phyloP scores from a whole-genome alignment of 306 rosid genomes.

The Benincasa hispida region DNA sequence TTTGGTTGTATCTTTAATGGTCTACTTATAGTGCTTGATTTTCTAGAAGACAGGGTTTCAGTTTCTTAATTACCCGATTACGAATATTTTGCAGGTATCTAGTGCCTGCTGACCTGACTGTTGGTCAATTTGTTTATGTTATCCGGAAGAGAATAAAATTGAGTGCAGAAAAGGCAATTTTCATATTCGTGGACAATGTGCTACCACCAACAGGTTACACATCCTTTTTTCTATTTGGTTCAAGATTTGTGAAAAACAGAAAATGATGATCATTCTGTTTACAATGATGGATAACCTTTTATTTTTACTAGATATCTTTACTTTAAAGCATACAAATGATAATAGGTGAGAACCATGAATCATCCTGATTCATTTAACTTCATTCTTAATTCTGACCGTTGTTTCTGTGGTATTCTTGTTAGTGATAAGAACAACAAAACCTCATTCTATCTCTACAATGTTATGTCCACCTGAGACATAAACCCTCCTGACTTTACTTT shows the following conservation, averaged over 20 bases:
- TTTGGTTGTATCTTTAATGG: background rate
- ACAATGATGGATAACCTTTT: background rate
- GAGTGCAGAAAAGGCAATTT: slow-evolving; percentile 41
- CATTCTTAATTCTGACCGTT: background rate
- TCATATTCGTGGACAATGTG: slow-evolving; percentile 32
- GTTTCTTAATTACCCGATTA: background rate
- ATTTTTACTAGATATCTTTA: background rate
- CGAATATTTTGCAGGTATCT: slow-evolving; percentile 21
- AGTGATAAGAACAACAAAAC: too few species aligned
- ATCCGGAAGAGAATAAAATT: slow-evolving; percentile 38
- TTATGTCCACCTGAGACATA: too few species aligned
- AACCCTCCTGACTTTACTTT: too few species aligned
- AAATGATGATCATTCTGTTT: background rate
- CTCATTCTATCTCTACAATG: too few species aligned
- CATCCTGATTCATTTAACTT: background rate
- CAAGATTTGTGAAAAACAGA: background rate
- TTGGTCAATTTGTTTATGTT: slow-evolving; percentile 38
- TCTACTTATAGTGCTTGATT: background rate
- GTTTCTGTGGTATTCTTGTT: background rate
- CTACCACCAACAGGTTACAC: slow-evolving; percentile 35
- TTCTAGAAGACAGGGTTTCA: background rate
- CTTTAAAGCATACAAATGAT: background rate
- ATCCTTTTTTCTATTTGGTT: background rate
- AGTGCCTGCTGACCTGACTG: slow-evolving; percentile 37
- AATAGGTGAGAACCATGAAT: background rate